Base-by-base conservation (phyloP, 2,329 filamentous ascomycete genomes). In the Tolypocladium ophioglossoides region DNA sequence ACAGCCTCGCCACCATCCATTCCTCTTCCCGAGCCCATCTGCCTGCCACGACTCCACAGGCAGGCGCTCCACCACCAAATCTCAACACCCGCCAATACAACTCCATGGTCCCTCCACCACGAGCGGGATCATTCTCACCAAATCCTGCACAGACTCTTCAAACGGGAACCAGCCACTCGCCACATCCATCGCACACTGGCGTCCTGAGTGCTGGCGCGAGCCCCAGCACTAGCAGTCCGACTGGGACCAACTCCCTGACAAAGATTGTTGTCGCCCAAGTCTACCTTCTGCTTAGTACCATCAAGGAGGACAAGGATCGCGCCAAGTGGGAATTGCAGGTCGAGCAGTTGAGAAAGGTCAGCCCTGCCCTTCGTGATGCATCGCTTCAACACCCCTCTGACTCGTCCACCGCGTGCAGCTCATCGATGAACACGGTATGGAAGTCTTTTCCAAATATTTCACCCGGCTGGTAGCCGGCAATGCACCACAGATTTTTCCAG, bases 381-480 rank as follows among this genome's bases (percentile, higher is more conserved):
- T 30, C 35, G 49, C 40, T 30, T 49, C 41, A 27, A 40, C 24
- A 20, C 20, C 44, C 54, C 20, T 55, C 44, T 67, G 51, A 69
- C 58, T n/a, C 44, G 35, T 18, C 34, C 49, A 46, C 40, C 27
- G 12, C 50, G 41, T 49, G 54, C 60, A 96, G 89, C 85, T 97
- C 70, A 87, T 97, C 75, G 86, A 96, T 83, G 91, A 92, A 66
- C 86, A 95, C 91, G 91, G 91, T 68, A 99, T 99, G 92, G 95
- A 99, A 79, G 91, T 96, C 68, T 96, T 91, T 71, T 85, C 89
- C 57, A 95, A 91, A 77, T 96, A 94, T 72, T 95, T 99, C 73
- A 86, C 90, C 72, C 89, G 92, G 72, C 79, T 97, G 69, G 83
- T 99, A 67, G 87, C 87, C 72, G 86, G 86, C 74, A 96, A 96